Percentiles rank a stretch among this genome's conserved stretches.
phyloP scores from a whole-genome alignment of 78 protist genomes.

The Chrysochromulina tobinii region DNA sequence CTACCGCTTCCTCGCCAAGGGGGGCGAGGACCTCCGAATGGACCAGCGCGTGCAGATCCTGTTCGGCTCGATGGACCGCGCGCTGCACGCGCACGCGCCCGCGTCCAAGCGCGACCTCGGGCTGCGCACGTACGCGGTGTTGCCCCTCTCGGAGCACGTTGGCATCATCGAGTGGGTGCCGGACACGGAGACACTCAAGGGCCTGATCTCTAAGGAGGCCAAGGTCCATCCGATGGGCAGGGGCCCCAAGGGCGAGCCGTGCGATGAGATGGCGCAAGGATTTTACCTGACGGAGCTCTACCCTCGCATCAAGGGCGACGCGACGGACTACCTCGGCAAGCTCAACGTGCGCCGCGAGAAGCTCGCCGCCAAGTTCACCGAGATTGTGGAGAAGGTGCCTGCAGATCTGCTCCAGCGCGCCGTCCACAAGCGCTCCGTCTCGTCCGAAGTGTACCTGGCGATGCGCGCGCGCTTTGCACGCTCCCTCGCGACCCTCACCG shows the following conservation, averaged over 20 bases:
- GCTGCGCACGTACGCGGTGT: conserved; percentile 80
- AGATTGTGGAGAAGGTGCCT: conserved; percentile 18
- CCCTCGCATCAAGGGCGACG: no score
- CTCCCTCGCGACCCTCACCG: conserved; percentile 69
- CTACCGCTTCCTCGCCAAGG: conserved; percentile 82
- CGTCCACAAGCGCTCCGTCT: conserved; percentile 44
- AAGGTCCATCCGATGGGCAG: background rate
- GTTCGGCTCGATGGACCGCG: conserved; percentile 67
- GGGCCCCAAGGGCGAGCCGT: background rate
- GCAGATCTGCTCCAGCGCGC: conserved; percentile 53
- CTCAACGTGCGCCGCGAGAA: background rate
- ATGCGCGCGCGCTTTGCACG: conserved; percentile 63
- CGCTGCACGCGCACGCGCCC: conserved; percentile 35
- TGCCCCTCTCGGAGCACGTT: conserved; percentile 76
- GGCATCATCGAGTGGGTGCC: conserved; percentile 92
- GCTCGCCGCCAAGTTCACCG: background rate
- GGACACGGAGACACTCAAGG: conserved; percentile 68
- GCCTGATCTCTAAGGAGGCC: conserved; percentile 16
- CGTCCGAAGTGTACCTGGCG: conserved; percentile 67
- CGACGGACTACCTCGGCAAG: no score
- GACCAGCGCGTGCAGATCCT: conserved; percentile 87
- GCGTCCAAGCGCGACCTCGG: conserved; percentile 44
- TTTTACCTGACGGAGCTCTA: no score
- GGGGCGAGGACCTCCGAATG: conserved; percentile 90
- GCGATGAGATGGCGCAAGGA: no score